Conservation (phyloP, 73 alveolate genomes). For the Blepharisma japonicum region DNA sequence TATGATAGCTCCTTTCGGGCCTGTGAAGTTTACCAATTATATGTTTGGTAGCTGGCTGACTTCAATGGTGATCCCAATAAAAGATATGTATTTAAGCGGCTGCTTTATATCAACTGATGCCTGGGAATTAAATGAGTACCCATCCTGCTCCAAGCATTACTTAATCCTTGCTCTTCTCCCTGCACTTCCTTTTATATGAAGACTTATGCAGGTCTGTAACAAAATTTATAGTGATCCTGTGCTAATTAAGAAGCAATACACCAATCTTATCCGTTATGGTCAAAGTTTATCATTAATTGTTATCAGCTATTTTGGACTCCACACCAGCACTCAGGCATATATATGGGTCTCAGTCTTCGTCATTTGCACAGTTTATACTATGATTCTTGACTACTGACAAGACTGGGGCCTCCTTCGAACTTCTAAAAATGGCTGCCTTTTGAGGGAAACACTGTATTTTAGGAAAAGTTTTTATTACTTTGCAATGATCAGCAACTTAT, state of each 20-base stretch:
- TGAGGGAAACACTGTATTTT: background rate
- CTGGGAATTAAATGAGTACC: conserved; percentile 15
- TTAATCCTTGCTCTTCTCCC: background rate
- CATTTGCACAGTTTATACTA: conserved; percentile 15
- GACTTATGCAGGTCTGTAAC: conserved; percentile 22
- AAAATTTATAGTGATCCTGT: background rate
- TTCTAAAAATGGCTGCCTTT: conserved; percentile 15
- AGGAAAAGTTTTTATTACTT: conserved; percentile 11
- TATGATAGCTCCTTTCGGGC: conserved; percentile 22
- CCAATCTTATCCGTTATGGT: conserved; percentile 20
- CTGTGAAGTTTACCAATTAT: conserved; percentile 1
- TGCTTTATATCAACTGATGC: conserved; percentile 25
- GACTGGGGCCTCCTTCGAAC: conserved; percentile 24
- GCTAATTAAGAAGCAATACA: background rate
- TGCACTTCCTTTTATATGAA: conserved; percentile 6
- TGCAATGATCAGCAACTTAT: background rate
- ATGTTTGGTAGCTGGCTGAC: conserved; percentile 26
- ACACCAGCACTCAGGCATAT: background rate
- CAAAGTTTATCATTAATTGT: background rate
- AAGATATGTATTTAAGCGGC: conserved; percentile 2
- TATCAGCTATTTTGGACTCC: background rate
- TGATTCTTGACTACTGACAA: conserved; percentile 4
- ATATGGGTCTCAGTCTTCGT: background rate
- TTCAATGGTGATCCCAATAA: conserved; percentile 8
- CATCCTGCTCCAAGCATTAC: background rate